Conservation (phyloP, 208 protist species). For the Acanthamoeba lenticulata region DNA sequence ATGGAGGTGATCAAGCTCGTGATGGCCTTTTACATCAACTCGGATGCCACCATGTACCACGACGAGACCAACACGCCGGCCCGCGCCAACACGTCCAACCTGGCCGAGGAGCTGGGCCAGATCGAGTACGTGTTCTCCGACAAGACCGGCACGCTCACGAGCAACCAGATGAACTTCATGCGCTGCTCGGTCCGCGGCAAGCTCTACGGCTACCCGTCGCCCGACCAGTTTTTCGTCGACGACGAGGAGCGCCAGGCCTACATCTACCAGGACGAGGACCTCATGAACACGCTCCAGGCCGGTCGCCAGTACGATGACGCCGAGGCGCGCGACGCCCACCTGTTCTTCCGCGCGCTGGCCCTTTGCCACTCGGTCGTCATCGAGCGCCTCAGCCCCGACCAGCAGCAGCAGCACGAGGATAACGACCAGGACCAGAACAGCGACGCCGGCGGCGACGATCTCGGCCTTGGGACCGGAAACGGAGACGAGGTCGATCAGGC, state of each 20-base stretch:
- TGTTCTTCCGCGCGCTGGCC: not conserved
- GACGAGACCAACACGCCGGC: slow-evolving; percentile 66
- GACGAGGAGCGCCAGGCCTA: not conserved
- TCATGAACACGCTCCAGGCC: not conserved
- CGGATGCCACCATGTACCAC: slow-evolving; percentile 77
- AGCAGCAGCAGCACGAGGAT: not conserved
- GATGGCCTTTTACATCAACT: slow-evolving; percentile 82
- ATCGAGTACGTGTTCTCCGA: slow-evolving; percentile 85
- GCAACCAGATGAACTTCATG: slow-evolving; percentile 66
- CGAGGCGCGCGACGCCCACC: not conserved
- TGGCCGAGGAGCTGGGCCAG: slow-evolving; percentile 88
- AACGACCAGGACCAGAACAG: no score
- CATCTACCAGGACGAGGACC: not conserved
- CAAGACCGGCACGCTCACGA: slow-evolving; percentile 85
- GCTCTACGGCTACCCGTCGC: slow-evolving; percentile 12
- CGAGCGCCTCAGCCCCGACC: not conserved
- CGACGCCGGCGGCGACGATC: no score
- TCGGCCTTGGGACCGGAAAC: no score
- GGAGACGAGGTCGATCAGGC: not conserved
- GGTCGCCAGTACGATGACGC: not conserved
- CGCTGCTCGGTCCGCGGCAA: not conserved
- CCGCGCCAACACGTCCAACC: slow-evolving; percentile 83
- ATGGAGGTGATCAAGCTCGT: slow-evolving; percentile 85
- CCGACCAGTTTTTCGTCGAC: not conserved
- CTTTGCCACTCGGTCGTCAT: slow-evolving; percentile 31